These are phyloP conservation scores for Penicillium simplicissimum DNA, from an alignment of 495 filamentous ascomycete species.

Conservation along the genomic window DNA sequence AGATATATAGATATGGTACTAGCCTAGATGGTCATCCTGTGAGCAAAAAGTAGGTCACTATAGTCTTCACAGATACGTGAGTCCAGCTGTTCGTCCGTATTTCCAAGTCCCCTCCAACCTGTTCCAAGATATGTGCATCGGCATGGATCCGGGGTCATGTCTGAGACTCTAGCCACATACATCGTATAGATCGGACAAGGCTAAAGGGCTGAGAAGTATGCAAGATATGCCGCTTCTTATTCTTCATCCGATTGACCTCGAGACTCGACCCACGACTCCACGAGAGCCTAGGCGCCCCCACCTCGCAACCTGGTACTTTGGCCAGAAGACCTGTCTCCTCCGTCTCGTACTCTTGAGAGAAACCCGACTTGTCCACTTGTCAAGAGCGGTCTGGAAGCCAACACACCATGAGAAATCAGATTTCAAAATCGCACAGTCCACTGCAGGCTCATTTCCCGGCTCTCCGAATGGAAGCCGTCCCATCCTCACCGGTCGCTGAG, in stretches of 20 bases:
- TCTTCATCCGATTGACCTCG: background rate
- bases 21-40: background rate
- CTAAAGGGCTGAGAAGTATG: background rate
- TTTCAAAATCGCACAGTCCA: constrained; percentile 16
- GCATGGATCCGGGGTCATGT: background rate
- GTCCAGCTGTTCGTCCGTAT: background rate
- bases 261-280: background rate
- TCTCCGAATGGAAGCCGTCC: constrained; percentile 14
- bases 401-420: constrained; percentile 18
- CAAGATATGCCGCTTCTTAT: background rate
- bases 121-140: background rate
- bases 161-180: background rate
- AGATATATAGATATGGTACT: background rate
- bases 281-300: background rate
- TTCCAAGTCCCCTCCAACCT: background rate
- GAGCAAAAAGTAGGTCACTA: background rate
- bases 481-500: background rate
- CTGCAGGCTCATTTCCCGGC: constrained; percentile 15
- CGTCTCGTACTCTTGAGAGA: background rate
- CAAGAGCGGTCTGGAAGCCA: constrained; percentile 23
- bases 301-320: background rate
- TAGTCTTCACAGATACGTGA: background rate
- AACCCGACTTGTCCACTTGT: constrained; percentile 8
- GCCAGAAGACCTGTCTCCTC: background rate
- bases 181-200: background rate